phyloP scores from a whole-genome alignment of 148 eudicot genomes.

The Limonium bicolor region DNA sequence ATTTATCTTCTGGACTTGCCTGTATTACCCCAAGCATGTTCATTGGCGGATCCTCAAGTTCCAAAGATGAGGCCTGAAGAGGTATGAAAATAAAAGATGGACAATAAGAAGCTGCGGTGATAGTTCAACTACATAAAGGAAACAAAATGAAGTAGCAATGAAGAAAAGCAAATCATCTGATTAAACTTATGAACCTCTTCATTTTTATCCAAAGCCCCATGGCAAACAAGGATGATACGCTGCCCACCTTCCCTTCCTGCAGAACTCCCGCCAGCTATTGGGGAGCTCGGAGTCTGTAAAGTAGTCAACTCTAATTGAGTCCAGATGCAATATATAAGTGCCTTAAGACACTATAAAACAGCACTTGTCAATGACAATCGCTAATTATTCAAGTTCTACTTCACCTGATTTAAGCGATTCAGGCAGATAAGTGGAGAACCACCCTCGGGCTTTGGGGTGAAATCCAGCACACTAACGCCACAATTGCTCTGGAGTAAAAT shows the following conservation, averaged over 20 bases:
- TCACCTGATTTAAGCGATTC: slow-evolving; percentile 92
- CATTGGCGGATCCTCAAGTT: slow-evolving; percentile 40
- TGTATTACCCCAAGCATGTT: slow-evolving; percentile 79
- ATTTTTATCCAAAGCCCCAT: slow-evolving; percentile 37
- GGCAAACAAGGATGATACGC: slow-evolving; percentile 60
- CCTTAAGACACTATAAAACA: background rate
- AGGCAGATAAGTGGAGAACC: slow-evolving; percentile 59
- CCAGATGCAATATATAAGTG: slow-evolving; percentile 9
- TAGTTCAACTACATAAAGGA: background rate
- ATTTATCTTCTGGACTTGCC: slow-evolving; percentile 12
- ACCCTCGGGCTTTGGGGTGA: slow-evolving; percentile 50
- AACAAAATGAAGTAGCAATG: no score
- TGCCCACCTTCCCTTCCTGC: slow-evolving; percentile 58
- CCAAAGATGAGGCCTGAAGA: slow-evolving; percentile 28
- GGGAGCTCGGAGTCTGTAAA: slow-evolving; percentile 88
- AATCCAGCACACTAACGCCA: slow-evolving; percentile 92
- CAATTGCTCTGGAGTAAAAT: slow-evolving; percentile 90
- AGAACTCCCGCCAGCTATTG: slow-evolving; percentile 60
- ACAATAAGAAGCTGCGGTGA: background rate
- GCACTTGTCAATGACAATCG: background rate
- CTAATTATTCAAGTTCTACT: background rate
- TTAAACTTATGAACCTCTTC: slow-evolving; percentile 27
- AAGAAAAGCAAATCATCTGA: background rate
- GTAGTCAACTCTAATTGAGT: no score
- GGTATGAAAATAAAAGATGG: slow-evolving; percentile 8